Conservation (phyloP, 768 basidiomycete species). For the Hygrocybe coccinea region DNA sequence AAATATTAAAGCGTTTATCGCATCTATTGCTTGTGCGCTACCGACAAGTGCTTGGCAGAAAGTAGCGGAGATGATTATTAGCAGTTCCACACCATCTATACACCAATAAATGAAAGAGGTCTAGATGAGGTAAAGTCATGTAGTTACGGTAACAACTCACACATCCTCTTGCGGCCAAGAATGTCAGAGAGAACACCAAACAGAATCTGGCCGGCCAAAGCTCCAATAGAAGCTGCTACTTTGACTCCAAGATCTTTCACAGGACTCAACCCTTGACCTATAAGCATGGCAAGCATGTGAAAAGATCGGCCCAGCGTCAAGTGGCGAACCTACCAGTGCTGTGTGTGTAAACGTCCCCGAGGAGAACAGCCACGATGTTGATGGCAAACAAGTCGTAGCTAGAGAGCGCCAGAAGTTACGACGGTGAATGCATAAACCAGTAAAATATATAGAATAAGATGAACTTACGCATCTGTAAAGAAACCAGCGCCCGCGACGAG, state of each 20-base stretch:
- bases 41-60: slow-evolving; percentile 77
- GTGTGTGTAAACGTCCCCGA: slow-evolving; percentile 72
- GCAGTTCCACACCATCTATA: slow-evolving; percentile 63
- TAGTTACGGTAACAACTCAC: slow-evolving; percentile 35
- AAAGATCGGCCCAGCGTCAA: background rate
- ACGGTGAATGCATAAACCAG: background rate
- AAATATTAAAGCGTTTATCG: slow-evolving; percentile 70
- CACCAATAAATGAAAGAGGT: background rate
- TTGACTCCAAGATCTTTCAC: slow-evolving; percentile 75
- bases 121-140: background rate
- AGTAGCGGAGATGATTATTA: slow-evolving; percentile 69
- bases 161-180: slow-evolving; percentile 75
- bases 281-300: slow-evolving; percentile 9
- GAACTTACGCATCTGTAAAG: slow-evolving; percentile 75
- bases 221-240: slow-evolving; percentile 71
- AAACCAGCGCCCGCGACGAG: slow-evolving; percentile 76
- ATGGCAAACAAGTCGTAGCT: slow-evolving; percentile 83
- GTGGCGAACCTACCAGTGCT: slow-evolving; percentile 16
- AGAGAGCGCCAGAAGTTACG: background rate
- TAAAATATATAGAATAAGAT: background rate
- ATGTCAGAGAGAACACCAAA: slow-evolving; percentile 78
- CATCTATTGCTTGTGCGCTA: slow-evolving; percentile 55
- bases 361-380: slow-evolving; percentile 76
- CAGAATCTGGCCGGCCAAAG: slow-evolving; percentile 67
- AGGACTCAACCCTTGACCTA: slow-evolving; percentile 37